A percentile compares a stretch with the other conserved stretches of the same genome.
phyloP scores from a whole-genome alignment of 805 yeast species.

The Metschnikowia baotianmanensis region DNA sequence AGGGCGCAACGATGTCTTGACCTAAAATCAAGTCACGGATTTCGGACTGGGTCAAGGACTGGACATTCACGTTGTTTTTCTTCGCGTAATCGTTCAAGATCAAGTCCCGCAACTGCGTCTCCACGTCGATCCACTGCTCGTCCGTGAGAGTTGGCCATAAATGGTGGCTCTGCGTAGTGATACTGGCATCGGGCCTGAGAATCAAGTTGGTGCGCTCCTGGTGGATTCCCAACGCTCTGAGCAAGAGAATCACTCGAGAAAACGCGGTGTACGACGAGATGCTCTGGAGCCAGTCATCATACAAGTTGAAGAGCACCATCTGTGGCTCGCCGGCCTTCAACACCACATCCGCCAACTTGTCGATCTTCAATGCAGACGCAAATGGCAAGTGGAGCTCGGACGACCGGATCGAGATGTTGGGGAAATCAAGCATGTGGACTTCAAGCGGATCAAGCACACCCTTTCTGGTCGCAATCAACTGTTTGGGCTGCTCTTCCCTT shows the following conservation, averaged over 20 bases:
- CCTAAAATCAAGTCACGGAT: constrained; percentile 92
- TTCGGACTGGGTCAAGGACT: constrained; percentile 87
- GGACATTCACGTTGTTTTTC: constrained; percentile 80
- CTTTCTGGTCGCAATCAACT: constrained; percentile 83
- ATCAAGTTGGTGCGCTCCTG: constrained; percentile 74
- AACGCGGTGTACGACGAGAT: constrained; percentile 92
- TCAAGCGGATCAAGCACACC: constrained; percentile 93
- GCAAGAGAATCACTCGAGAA: constrained; percentile 76
- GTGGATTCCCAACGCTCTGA: constrained; percentile 78
- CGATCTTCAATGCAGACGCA: constrained; percentile 78
- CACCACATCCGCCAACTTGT: constrained; percentile 74
- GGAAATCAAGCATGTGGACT: constrained; percentile 96
- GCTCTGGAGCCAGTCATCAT: constrained; percentile 85
- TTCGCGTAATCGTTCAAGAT: constrained; percentile 82
- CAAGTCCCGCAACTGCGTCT: constrained; percentile 81
- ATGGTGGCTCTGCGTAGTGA: constrained; percentile 72
- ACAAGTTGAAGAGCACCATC: constrained; percentile 85
- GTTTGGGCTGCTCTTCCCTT: constrained; percentile 91
- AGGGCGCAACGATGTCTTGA: constrained; percentile 89
- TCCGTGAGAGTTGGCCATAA: constrained; percentile 89
- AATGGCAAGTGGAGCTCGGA: constrained; percentile 90
- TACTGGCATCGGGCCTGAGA: constrained; percentile 69
- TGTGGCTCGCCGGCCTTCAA: constrained; percentile 88
- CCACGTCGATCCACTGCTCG: constrained; percentile 92
- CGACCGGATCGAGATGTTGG: constrained; percentile 83